Base-by-base conservation (phyloP, 331 rosid species). In the Telfairia occidentalis region DNA sequence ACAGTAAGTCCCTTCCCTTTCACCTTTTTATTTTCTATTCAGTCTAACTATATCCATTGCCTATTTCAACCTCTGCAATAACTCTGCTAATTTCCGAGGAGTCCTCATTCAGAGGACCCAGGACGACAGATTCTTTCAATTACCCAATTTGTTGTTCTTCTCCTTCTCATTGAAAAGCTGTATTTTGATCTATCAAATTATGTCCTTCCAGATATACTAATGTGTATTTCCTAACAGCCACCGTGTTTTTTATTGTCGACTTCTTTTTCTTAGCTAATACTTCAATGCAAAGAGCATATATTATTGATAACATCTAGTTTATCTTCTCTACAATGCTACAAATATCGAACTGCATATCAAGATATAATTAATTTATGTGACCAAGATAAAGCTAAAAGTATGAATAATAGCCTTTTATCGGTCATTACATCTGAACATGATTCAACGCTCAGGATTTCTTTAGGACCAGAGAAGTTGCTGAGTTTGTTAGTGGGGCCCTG, bases 401-500 rank as follows among this genome's bases (percentile, higher is more conserved):
- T n/a, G 3, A 35, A 64, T 9, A 2, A 34, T 63, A 64, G 9
- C 73, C 29, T 52, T 52, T 52, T 46, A 11, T 64, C 19, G 37
- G 3, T n/a, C 38, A 48, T 45, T 18, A 52, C 49, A 26, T 63
- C 46, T 45, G 71, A 52, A 74, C 43, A 18, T 42, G 32, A 21
- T 45, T 69, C 38, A 69, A 66, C 65, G 11, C 85, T 77, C 89
- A 94, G 96, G 91, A 83, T n/a, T 76, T 89, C 55, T 65, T 87
- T 2, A 84, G 77, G 82, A 88, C 84, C 23, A 85, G 96, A 82
- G 98, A 91, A 86, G 96, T 81, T 75, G 86, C 88, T 2, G 97
- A 94, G 86, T 94, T 94, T 83, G 79, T 88, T 29, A 94, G 98
- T 60, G 96, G 92, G 37, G 97, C 97, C 38, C 78, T 94, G 53